These are phyloP conservation scores for Magnaporthiopsis rhizophila DNA, from an alignment of 2,329 filamentous ascomycete genomes.

Conservation along the genomic window DNA sequence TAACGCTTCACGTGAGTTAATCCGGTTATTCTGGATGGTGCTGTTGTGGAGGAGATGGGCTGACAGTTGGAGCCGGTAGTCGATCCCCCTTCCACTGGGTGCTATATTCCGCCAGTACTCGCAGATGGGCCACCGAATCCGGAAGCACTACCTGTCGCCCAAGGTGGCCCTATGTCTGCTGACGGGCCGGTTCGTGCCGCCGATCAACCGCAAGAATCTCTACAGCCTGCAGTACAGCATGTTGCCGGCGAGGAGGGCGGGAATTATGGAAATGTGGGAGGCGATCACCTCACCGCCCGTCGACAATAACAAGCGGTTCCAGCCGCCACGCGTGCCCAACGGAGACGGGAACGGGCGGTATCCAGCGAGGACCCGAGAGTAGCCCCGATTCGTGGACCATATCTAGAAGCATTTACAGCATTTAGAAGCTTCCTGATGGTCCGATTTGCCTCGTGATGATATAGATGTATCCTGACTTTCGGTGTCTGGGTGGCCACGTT, in stretches of 20 bases:
- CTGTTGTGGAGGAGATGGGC: not conserved
- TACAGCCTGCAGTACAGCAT: constrained; percentile 98
- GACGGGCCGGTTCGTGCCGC: constrained; percentile 87
- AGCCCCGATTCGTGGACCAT: not conserved
- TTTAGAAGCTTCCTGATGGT: not conserved
- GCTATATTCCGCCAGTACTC: constrained; percentile 98
- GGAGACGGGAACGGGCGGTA: not conserved
- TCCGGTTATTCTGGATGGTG: not conserved
- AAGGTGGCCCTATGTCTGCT: constrained; percentile 80
- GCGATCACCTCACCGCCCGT: constrained; percentile 34
- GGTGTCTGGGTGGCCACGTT: too few relatives aligned
- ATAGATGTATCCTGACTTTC: not conserved
- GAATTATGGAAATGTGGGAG: constrained; percentile 80
- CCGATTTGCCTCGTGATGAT: not conserved
- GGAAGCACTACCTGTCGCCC: constrained; percentile 90
- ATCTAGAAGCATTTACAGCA: not conserved
- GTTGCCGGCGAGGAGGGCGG: constrained; percentile 74
- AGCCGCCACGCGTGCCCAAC: not conserved
- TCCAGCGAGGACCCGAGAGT: not conserved
- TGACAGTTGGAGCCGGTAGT: constrained; percentile 38
- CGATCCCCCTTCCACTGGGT: constrained; percentile 80
- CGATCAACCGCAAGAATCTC: constrained; percentile 87
- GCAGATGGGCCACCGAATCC: constrained; percentile 83
- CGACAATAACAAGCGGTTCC: not conserved
- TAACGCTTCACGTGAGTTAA: constrained; percentile 66